Conservation (phyloP, 73 alveolate species). For the Tetrahymena elliotti region DNA sequence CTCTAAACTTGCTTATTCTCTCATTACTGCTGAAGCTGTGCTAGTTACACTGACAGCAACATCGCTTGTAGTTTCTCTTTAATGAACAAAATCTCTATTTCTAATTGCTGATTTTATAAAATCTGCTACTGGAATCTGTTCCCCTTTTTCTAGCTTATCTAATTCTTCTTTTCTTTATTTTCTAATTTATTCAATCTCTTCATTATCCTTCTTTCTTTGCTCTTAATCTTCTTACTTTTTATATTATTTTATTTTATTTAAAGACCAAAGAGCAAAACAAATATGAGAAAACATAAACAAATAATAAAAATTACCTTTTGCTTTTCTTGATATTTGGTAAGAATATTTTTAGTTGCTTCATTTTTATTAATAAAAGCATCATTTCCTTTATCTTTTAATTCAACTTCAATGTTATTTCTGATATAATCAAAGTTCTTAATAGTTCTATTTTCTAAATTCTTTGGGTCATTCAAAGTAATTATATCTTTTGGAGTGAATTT, state of each 20-base stretch:
- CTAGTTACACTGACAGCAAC: constrained; percentile 46
- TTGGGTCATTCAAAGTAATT: constrained; percentile 66
- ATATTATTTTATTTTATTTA: background rate
- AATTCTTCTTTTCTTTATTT: background rate
- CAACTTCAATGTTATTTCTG: constrained; percentile 13
- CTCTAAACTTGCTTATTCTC: constrained; percentile 17
- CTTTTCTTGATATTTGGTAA: constrained; percentile 15
- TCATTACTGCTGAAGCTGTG: constrained; percentile 9
- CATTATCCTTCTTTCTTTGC: constrained; percentile 9
- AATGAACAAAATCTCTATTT: constrained; percentile 21
- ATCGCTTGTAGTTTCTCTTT: constrained; percentile 37
- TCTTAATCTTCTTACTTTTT: background rate
- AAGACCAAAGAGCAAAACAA: too few species aligned
- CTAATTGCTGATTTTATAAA: constrained; percentile 54
- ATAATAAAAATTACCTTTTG: background rate
- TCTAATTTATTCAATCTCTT: constrained; percentile 11
- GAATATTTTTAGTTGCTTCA: constrained; percentile 42
- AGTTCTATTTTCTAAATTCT: constrained; percentile 47
- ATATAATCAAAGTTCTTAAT: constrained; percentile 27
- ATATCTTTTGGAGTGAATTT: constrained; percentile 75
- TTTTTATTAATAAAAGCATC: constrained; percentile 1
- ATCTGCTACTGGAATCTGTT: constrained; percentile 44
- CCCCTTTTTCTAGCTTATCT: constrained; percentile 2
- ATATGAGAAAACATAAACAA: constrained; percentile 12
- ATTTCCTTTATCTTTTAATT: constrained; percentile 21